Percentiles rank a stretch among this genome's conserved stretches.
These are phyloP conservation scores for Trichoderma cornu-damae DNA, from an alignment of 2,329 filamentous ascomycete species.

Conservation along the genomic window DNA sequence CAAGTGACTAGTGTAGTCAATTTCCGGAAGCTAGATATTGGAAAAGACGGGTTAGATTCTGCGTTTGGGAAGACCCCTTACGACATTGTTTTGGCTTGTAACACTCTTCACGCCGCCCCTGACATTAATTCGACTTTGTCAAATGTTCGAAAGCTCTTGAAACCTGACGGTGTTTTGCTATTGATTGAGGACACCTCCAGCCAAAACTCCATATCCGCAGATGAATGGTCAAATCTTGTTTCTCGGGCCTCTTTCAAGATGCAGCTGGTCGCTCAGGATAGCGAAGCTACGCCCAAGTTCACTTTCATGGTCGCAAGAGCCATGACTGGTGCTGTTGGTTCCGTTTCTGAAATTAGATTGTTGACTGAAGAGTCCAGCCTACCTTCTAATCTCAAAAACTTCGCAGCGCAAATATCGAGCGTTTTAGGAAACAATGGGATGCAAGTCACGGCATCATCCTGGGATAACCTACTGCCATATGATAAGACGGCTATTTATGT, in stretches of 20 bases:
- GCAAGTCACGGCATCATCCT: not conserved
- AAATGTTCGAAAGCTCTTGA: slow-evolving; percentile 26
- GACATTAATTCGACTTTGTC: slow-evolving; percentile 25
- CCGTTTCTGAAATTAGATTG: not conserved
- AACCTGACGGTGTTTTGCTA: slow-evolving; percentile 30
- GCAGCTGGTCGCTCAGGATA: slow-evolving; percentile 1
- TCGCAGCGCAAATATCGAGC: not conserved
- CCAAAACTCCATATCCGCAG: no score
- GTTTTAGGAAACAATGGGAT: not conserved
- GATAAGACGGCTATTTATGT: slow-evolving; percentile 6
- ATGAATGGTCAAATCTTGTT: not conserved
- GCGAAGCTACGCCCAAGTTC: not conserved
- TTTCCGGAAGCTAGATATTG: slow-evolving; percentile 34
- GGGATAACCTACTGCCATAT: not conserved
- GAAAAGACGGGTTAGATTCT: slow-evolving; percentile 27
- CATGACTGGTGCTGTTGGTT: not conserved
- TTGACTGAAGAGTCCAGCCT: not conserved
- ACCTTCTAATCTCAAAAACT: not conserved
- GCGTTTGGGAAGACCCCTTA: slow-evolving; percentile 25
- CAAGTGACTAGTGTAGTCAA: slow-evolving; percentile 25
- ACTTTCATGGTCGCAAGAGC: slow-evolving; percentile 9
- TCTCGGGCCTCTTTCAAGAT: slow-evolving; percentile 4
- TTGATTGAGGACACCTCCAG: no score
- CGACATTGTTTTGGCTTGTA: slow-evolving; percentile 29
- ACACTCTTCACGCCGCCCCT: slow-evolving; percentile 30